Percentiles rank a stretch among this genome's conserved stretches.
phyloP scores from a whole-genome alignment of 768 basidiomycete genomes.

The Boletus sp. region DNA sequence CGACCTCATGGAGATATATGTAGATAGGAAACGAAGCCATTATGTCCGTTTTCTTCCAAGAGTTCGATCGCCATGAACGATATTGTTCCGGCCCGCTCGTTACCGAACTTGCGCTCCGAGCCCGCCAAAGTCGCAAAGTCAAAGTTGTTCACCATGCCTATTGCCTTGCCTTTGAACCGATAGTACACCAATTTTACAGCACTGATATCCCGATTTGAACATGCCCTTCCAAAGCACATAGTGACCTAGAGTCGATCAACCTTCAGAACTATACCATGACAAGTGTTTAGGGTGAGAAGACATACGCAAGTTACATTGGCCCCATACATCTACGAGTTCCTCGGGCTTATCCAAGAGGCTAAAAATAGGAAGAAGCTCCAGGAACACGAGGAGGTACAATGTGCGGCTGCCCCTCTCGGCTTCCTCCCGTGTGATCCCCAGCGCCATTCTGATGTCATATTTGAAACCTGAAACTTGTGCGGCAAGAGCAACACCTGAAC shows the following conservation, averaged over 20 bases:
- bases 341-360: neutral
- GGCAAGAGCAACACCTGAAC: neutral
- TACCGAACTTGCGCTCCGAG: neutral
- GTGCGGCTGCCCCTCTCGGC: neutral
- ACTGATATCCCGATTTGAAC: conserved; percentile 17
- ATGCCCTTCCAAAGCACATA: conserved; percentile 2
- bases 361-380: neutral
- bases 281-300: neutral
- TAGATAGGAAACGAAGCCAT: neutral
- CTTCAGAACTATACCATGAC: neutral
- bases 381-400: neutral
- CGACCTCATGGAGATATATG: neutral
- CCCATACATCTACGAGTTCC: neutral
- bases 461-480: neutral
- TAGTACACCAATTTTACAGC: conserved; percentile 15
- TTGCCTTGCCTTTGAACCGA: neutral
- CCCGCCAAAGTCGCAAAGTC: conserved; percentile 1
- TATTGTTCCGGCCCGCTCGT: conserved; percentile 13
- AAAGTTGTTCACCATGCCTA: conserved; percentile 17
- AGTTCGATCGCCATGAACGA: conserved; percentile 18
- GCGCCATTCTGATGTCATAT: neutral
- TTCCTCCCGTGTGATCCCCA: neutral
- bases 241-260: conserved; percentile 7
- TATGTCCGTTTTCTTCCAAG: neutral
- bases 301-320: neutral